Base-by-base conservation (phyloP, 345 rosid genomes). In the Pistacia vera region DNA sequence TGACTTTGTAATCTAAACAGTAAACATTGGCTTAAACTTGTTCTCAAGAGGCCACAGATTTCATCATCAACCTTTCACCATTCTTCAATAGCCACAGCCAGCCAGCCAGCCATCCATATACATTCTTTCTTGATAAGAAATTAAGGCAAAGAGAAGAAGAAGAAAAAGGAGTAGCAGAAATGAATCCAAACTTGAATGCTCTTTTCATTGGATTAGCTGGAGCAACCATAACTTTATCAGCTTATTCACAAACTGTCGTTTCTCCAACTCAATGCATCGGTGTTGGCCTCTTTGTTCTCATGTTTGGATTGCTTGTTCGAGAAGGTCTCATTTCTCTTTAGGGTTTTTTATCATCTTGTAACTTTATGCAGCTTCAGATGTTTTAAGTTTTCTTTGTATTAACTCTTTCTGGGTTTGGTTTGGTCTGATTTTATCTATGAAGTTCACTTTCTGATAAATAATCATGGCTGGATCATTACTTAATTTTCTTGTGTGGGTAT, bases 241-340 rank as follows among this genome's bases (percentile, higher is more conserved):
- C 97, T 10, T 94, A 92, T 75, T 88, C 93, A 44, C 96, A 94
- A 85, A 82, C 87, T 3, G 20, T 74, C 62, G 58, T 90, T 52
- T 79, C 88, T 65, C 81, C 95, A 28, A 89, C 90, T 16, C 86
- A 80, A 56, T 92, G 91, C 80, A 59, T 94, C 51, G 64, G 84
- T 8, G 81, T 84, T 51, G 98, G 96, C 38, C 90, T 92, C 64
- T 52, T 89, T 30, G 86, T 89, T 61, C 97, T 92, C 83, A 78
- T 90, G 84, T 85, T 89, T 74, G 98, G 92, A 28, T 75, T 93
- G 75, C 92, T 90, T 65, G 88, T 93, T 13, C 80, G 83, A 48
- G 97, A 93, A 93, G 98, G 97, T 76, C 75, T 86, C 70, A 79
- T 93, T 30, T 81, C 97, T 68, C 82, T 90, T 71, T 88, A 78